Evolutionary conservation across 352 stramenopile genomes (phyloP), one percentile per base, ranked within the genome.

Genomic region (Paralagenidium karlingii): DNA sequence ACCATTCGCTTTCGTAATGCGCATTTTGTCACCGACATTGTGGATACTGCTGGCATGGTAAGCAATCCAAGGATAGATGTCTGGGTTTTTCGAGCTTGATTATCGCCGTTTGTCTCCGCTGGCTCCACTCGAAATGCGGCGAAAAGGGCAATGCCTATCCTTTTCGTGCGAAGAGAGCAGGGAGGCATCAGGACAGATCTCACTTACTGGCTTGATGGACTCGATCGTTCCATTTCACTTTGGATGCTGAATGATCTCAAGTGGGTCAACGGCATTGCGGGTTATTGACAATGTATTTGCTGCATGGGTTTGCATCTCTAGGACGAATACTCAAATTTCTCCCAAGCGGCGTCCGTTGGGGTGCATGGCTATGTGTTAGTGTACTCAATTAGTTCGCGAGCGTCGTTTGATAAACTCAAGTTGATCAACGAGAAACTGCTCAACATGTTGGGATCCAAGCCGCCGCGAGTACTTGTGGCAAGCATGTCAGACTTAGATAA

Each of bases 241-340:
- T 12, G 9, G 13, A 5, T 6, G 5, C 19, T 6, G 5, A 25
- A 18, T 15, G 6, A 8, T 5, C 1, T 34, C 6, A 6, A 16
- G 24, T 8, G 9, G 27, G 34, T 24, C n/a, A 3, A n/a, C 16
- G 24, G 3, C 5, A 2, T n/a, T 3, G 21, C 24, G 30, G 19
- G 26, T 13, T 8, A 21, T 33, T 15, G 46, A 15, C 19, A 21
- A 16, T 40, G n/a, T 46, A 6, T 37, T 15, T 58, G 24, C 0
- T 34, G 50, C 22, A 18, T 34, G 40, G 38, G 27, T 31, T 41
- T 27, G 18, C 22, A 3, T 44, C 27, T 27, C n/a, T 51, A 89
- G 83, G 92, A 98, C 58, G 92, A 97, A 54, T 97, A 96, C 60
- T 96, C 89, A 26, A 89, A 94, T 49, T 88, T 98, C 39, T 97